Evolutionary conservation across 306 rosid species (phyloP), one percentile per base, ranked within the genome.

Genomic region (Trifolium repens): DNA sequence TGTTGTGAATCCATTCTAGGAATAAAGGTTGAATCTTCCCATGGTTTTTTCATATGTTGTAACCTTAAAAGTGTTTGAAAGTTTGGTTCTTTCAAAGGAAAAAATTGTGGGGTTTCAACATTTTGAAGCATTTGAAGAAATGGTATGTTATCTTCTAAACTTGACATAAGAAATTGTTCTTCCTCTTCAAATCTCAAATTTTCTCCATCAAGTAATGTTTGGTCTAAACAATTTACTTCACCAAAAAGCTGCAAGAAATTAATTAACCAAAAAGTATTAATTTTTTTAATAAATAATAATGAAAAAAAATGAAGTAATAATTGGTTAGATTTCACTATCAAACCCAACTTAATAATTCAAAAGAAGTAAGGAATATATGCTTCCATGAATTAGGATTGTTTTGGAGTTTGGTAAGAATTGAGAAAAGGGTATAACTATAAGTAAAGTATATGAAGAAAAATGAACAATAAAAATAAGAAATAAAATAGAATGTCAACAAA

Each of bases 71-170:
- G 87, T 12, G 96, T 82, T 46, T 90, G 96, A 80, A 92, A 94
- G 81, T 75, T 84, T 42, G 96, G 87, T 39, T 91, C 96, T 80
- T 85, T 94, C 46, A 75, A 8, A 60, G 90, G 82, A 59, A 84
- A 81, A 67, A 87, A 71, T 15, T 82, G 80, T n/a, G 85, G 83
- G 26, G 91, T 68, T 59, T 90, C 96, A 44, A 90, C 89, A 83
- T 80, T 86, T 40, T 92, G 98, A 47, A 92, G 86, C 96, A 92
- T 94, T 69, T 90, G 92, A 13, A 94, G 93, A 55, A 94, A 90
- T 46, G 97, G 96, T 84, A 92, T 86, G 79, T 69, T 89, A 7
- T 90, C 87, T 24, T 85, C 96, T 49, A 87, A 87, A 37, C 79
- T 84, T 47, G 88, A 69, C 14, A 75, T 62, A 13, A 85, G 72